These are phyloP conservation scores for Aspergillus fischeri DNA, from an alignment of 2,329 filamentous ascomycete genomes.

Conservation along the genomic window DNA sequence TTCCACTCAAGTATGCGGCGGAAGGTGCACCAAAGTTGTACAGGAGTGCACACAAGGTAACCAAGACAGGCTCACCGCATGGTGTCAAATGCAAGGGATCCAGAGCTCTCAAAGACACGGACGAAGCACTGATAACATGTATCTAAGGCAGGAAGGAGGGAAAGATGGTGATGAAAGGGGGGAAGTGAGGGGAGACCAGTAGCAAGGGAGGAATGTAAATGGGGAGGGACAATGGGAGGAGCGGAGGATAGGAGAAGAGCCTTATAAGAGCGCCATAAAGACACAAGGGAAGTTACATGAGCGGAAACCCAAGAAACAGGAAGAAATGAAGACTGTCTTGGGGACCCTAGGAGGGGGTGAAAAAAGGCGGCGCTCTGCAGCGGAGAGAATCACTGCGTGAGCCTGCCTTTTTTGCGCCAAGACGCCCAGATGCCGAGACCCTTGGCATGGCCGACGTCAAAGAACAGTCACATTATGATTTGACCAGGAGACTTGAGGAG, in stretches of 20 bases:
- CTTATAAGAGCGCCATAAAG: conserved; percentile 18
- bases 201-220: not conserved
- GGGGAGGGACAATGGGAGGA: conserved; percentile 1
- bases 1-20: conserved; percentile 16
- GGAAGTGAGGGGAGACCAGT: not conserved
- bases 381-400: conserved; percentile 13
- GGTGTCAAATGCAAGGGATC: conserved; percentile 19
- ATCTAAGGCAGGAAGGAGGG: conserved; percentile 6
- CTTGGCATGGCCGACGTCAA: conserved; percentile 24
- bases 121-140: not conserved
- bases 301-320: conserved; percentile 19
- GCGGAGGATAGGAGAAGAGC: conserved; percentile 10
- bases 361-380: conserved; percentile 9
- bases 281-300: conserved; percentile 14
- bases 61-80: conserved; percentile 21
- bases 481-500: not conserved
- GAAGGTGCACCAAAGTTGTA: conserved; percentile 17
- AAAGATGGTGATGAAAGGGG: conserved; percentile 2
- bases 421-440: conserved; percentile 30
- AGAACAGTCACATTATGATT: conserved; percentile 3
- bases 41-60: conserved; percentile 17
- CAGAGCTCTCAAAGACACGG: not conserved
- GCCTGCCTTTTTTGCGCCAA: conserved; percentile 19
- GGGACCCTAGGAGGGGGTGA: conserved; percentile 4
- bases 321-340: conserved; percentile 7